Base-by-base conservation (phyloP, 2,329 filamentous ascomycete genomes). In the Biscogniauxia sp. region DNA sequence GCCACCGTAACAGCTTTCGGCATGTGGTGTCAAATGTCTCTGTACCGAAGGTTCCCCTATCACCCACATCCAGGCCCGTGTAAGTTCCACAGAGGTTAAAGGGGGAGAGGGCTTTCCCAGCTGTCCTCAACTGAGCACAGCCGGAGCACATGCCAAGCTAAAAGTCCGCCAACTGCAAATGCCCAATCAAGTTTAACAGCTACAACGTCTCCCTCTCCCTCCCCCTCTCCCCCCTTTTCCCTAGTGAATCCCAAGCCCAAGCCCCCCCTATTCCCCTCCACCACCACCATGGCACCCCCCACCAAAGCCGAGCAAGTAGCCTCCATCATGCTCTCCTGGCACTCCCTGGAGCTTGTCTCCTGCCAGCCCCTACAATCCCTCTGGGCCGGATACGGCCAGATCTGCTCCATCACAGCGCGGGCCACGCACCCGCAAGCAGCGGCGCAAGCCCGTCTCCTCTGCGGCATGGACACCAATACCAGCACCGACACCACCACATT, bases 331-430 rank as follows among this genome's bases (percentile, higher is more conserved):
- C 69, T 80, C 20, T 73, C 75, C 0, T 75, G 76, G 69, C 67
- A 76, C 1, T 74, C 70, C 19, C 72, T 82, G 3, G 70, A 79
- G 51, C 70, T 82, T 7, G 68, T 78, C 9, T 77, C 76, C 0
- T 74, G 73, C 53, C 69, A 62, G 3, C 69, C 76, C 37, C 58
- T 81, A 0, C 80, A 83, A 60, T 75, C 77, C 0, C 70, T 83
- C 0, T 83, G 81, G 81, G 81, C 81, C 0, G 81, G 80, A 17
- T 83, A 83, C 61, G 81, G 81, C 1, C 75, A 85, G 50, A 85
- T 89, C 57, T 87, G 82, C 68, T 78, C 80, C 13, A 67, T 89
- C 28, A 78, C 71, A 2, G 84, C 83, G 3, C 74, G 72, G 15
- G 72, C 75, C 1, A 66, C 60, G 11, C 71, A 64, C 1, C 60